phyloP scores from a whole-genome alignment of 495 filamentous ascomycete species.

The Niebla homalea region DNA sequence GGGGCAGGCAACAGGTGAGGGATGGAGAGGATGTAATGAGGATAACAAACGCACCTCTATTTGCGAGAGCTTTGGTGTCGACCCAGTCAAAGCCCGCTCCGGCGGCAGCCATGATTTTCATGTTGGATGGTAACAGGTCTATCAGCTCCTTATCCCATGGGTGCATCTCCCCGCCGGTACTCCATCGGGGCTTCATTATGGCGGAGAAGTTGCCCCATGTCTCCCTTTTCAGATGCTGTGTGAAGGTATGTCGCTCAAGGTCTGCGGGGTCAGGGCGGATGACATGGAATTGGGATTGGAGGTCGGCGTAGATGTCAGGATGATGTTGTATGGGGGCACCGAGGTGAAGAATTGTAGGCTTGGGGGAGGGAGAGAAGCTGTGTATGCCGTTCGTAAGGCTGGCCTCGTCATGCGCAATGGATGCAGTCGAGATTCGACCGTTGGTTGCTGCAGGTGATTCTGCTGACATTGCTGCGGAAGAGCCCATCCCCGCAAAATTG shows the following conservation, averaged over 20 bases:
- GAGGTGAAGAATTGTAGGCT: slow-evolving; percentile 46
- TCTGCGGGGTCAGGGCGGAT: slow-evolving; percentile 38
- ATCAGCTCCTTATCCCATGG: slow-evolving; percentile 63
- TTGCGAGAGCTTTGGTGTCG: slow-evolving; percentile 52
- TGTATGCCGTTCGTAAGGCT: background rate
- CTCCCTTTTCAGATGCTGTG: slow-evolving; percentile 44
- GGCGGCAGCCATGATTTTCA: slow-evolving; percentile 58
- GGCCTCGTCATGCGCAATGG: background rate
- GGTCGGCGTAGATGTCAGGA: slow-evolving; percentile 39
- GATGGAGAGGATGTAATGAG: no score
- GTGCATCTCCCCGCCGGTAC: slow-evolving; percentile 67
- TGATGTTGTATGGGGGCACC: slow-evolving; percentile 60
- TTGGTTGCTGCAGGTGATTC: background rate
- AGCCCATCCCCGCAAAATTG: slow-evolving; percentile 2
- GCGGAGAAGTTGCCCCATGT: slow-evolving; percentile 61
- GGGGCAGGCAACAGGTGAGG: background rate
- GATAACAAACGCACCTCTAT: slow-evolving; percentile 39
- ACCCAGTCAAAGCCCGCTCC: slow-evolving; percentile 72
- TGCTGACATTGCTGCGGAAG: background rate
- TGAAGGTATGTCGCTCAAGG: slow-evolving; percentile 44
- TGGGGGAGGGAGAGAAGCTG: slow-evolving; percentile 2
- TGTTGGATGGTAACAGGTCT: slow-evolving; percentile 44
- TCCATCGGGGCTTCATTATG: slow-evolving; percentile 68
- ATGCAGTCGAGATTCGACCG: background rate
- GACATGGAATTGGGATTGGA: slow-evolving; percentile 44